Base-by-base conservation (phyloP, 257 asterid genomes). In the Schizonepeta tenuifolia region DNA sequence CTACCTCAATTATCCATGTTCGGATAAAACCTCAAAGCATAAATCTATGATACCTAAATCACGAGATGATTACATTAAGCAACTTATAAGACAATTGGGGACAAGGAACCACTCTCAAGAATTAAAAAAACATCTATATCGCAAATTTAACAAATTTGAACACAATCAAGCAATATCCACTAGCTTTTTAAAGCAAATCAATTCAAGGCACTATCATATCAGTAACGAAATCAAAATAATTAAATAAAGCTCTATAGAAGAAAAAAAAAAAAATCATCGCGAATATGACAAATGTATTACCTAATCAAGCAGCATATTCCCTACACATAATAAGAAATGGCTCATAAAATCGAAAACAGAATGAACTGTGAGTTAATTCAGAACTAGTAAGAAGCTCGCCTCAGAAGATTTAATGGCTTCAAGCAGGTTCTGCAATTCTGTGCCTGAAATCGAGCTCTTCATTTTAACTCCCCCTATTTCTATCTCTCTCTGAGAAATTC, bases 401-500 rank as follows among this genome's bases (percentile, higher is more conserved):
- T 88, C 97, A 8, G 96, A 84, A 24, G 92, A 75, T 84, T 77
- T 84, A 72, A 91, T 85, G 51, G 89, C 88, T 57, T 86, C 87
- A 2, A 94, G 82, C 46, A 91, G 76, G 80, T 74, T 60, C 76
- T 78, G 82, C 61, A 84, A 65, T 60, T 86, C 85, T 65, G 69
- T 61, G 35, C 80, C 77, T 40, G 91, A 60, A 70, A 70, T 78
- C 50, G 83, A 78, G 46, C 54, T 67, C 82, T 71, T 82, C 96
- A 88, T 89, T 38, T 69, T 65, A 24, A 60, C 50, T 14, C 6
- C 13, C 20, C 49, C 59, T 2, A 20, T 38, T 60, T 67, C 43
- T 8, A 14, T 7, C 72, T 12, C 63, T 44, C 41, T 9, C 70
- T 68, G 72, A 13, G 74, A n/a, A 38, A 69, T 64, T 13, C 49